These are phyloP conservation scores for Chloris gayana DNA, from an alignment of 176 grass and related monocot species.

Conservation along the genomic window DNA sequence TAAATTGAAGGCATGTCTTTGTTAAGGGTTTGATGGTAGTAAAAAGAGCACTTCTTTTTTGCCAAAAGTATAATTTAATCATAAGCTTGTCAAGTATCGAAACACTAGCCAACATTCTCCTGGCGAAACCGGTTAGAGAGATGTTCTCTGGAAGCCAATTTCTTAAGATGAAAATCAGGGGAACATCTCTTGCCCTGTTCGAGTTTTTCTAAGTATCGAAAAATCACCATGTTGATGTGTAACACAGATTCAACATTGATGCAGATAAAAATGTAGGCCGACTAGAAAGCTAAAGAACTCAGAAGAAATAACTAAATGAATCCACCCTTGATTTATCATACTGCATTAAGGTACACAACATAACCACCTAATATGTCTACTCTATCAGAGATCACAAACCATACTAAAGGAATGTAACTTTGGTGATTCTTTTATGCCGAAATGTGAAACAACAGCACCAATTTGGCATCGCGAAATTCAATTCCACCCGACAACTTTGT, in stretches of 20 bases:
- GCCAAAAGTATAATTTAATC: background rate
- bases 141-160: too few species aligned
- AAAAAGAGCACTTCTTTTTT: background rate
- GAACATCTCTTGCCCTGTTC: too few species aligned
- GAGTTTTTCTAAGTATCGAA: too few species aligned
- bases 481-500: background rate
- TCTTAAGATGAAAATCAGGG: too few species aligned
- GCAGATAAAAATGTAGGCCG: background rate
- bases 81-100: background rate
- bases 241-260: constrained; percentile 17
- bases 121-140: too few species aligned
- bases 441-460: background rate
- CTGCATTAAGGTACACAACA: background rate
- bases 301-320: background rate
- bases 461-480: background rate
- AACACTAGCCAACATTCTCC: too few species aligned
- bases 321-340: background rate
- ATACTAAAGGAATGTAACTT: background rate
- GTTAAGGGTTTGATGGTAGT: background rate
- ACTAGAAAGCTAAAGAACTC: background rate
- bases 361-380: background rate
- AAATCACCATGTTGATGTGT: background rate
- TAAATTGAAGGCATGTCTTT: background rate
- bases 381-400: background rate
- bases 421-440: background rate